These are phyloP conservation scores for Triticum timopheevii DNA, from an alignment of 176 grass and related monocot species.

Conservation along the genomic window DNA sequence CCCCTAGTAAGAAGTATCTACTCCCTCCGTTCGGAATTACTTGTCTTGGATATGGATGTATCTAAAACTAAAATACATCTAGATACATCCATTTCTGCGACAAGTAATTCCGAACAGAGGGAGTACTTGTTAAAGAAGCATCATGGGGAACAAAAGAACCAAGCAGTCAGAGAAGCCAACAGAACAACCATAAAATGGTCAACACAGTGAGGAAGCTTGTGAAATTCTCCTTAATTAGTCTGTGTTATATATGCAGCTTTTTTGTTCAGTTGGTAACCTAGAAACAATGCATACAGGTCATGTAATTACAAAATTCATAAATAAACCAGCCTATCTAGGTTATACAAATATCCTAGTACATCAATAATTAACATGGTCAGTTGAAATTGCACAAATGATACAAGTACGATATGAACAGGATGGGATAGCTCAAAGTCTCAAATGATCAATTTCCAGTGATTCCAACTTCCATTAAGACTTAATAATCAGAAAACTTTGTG, in stretches of 20 bases:
- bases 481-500: not conserved
- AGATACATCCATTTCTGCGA: too few species aligned
- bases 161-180: not conserved
- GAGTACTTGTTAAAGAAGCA: not conserved
- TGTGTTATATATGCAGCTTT: not conserved
- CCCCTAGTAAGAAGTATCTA: not conserved
- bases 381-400: slow-evolving; percentile 1
- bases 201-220: not conserved
- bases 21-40: too few species aligned
- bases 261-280: not conserved
- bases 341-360: not conserved
- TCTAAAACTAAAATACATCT: too few species aligned
- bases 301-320: not conserved
- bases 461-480: not conserved
- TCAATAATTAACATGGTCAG: not conserved
- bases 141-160: not conserved
- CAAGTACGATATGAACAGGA: not conserved
- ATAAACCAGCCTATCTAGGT: not conserved
- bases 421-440: slow-evolving; percentile 11
- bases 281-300: not conserved
- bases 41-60: too few species aligned
- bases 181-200: not conserved
- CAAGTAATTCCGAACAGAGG: too few species aligned
- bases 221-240: not conserved
- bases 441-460: not conserved